phyloP scores from a whole-genome alignment of 768 basidiomycete genomes.

The Mycena sanguinolenta region DNA sequence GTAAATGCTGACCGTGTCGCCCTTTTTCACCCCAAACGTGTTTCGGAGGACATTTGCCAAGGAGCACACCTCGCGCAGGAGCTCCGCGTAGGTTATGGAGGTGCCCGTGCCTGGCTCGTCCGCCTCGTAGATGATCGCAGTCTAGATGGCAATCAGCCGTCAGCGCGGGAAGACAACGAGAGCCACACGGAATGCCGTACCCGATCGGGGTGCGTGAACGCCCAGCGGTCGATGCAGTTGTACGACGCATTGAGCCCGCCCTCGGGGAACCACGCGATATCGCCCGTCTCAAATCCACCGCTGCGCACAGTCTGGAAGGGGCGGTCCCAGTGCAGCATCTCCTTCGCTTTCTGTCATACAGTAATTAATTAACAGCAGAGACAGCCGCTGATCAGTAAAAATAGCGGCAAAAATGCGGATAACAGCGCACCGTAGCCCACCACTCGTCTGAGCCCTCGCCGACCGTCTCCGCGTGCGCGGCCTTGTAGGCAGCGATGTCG shows the following conservation, averaged over 20 bases:
- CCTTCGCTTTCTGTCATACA: conserved; percentile 71
- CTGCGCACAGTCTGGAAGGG: conserved; percentile 90
- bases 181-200: conserved; percentile 47
- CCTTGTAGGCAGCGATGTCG: conserved; percentile 78
- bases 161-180: not conserved
- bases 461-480: conserved; percentile 76
- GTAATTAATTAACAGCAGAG: too few relatives aligned
- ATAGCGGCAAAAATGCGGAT: conserved; percentile 7
- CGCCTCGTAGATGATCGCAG: conserved; percentile 98
- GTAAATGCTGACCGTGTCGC: conserved; percentile 94
- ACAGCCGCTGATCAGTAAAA: not conserved
- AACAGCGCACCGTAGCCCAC: conserved; percentile 85
- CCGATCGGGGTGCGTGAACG: conserved; percentile 88
- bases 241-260: conserved; percentile 93
- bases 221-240: conserved; percentile 98
- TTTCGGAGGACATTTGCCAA: conserved; percentile 92
- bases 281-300: conserved; percentile 87
- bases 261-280: conserved; percentile 97
- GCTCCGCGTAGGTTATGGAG: conserved; percentile 84
- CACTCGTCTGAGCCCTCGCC: conserved; percentile 85
- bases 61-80: conserved; percentile 89
- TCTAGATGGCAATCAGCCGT: conserved; percentile 57
- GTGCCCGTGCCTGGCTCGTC: conserved; percentile 90
- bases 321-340: conserved; percentile 88
- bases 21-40: conserved; percentile 90